Conservation (phyloP, 2,329 filamentous ascomycete species). For the Colletotrichum liriopes region DNA sequence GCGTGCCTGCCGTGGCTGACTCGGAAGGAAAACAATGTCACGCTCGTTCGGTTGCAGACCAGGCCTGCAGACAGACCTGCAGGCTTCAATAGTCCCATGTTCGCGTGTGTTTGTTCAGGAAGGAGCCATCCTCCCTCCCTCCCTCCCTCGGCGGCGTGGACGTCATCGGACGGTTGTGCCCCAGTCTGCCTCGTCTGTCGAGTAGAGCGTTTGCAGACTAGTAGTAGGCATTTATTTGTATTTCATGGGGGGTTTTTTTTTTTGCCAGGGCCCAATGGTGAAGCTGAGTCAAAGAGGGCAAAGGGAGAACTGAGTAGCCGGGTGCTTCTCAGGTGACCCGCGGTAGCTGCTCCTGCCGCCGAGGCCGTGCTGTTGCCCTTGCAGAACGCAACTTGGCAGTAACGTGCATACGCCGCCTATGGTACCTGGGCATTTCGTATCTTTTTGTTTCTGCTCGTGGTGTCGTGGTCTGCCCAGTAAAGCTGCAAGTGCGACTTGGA, state of each 20-base stretch:
- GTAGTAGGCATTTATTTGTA: too few species aligned
- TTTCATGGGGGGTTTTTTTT: too few species aligned
- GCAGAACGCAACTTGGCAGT: slow-evolving; percentile 10
- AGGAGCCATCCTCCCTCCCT: slow-evolving; percentile 1
- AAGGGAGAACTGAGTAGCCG: neutral
- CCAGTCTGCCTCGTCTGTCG: neutral
- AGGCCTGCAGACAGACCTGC: neutral
- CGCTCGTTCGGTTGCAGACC: neutral
- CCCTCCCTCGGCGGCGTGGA: neutral
- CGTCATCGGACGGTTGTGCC: neutral
- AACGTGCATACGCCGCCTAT: neutral
- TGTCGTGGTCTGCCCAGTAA: neutral
- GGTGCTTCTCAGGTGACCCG: slow-evolving; percentile 6
- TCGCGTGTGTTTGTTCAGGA: neutral
- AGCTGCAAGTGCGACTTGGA: neutral
- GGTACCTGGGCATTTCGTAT: neutral
- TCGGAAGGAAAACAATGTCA: neutral
- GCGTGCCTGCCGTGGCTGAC: neutral
- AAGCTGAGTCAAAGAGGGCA: neutral
- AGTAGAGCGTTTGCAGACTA: neutral
- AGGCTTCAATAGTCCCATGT: neutral
- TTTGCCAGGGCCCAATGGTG: neutral
- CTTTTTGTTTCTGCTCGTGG: neutral
- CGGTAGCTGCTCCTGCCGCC: neutral
- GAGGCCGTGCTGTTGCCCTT: slow-evolving; percentile 15